A percentile compares a stretch with the other conserved stretches of the same genome.
Evolutionary conservation across 2,329 filamentous ascomycete species (phyloP).

Genomic region (Exophiala oligosperma): DNA sequence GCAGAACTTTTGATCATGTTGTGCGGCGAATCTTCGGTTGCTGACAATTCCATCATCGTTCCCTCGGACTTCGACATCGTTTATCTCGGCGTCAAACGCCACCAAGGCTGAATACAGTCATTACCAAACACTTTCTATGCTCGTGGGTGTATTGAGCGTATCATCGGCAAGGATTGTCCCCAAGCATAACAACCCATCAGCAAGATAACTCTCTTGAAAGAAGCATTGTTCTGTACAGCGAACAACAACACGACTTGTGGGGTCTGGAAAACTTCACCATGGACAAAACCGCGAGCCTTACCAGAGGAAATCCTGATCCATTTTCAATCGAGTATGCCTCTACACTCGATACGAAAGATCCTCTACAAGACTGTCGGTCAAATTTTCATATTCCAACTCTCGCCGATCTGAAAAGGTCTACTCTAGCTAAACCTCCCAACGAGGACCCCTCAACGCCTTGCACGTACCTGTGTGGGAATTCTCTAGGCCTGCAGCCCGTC

Average conservation of each 20-base stretch:
- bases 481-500: slow-evolving; percentile 78
- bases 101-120: slow-evolving; percentile 23
- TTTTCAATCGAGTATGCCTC: slow-evolving; percentile 41
- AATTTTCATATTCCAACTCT: slow-evolving; percentile 79
- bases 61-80: background rate
- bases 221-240: too few species aligned
- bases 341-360: slow-evolving; percentile 61
- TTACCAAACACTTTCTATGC: background rate
- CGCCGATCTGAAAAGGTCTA: slow-evolving; percentile 66
- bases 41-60: slow-evolving; percentile 13
- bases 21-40: slow-evolving; percentile 13
- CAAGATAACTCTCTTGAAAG: too few species aligned
- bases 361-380: slow-evolving; percentile 60
- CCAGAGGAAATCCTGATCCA: background rate
- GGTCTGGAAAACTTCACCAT: too few species aligned
- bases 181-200: too few species aligned
- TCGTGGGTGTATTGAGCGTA: slow-evolving; percentile 31
- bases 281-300: background rate
- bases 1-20: background rate
- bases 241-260: too few species aligned
- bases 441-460: slow-evolving; percentile 39
- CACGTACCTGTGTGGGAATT: slow-evolving; percentile 89
- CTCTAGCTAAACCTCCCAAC: slow-evolving; percentile 44
- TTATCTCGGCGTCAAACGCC: slow-evolving; percentile 1
- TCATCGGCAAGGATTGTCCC: background rate